Conservation (phyloP, 805 yeast genomes). For the Osmozyma mogii region DNA sequence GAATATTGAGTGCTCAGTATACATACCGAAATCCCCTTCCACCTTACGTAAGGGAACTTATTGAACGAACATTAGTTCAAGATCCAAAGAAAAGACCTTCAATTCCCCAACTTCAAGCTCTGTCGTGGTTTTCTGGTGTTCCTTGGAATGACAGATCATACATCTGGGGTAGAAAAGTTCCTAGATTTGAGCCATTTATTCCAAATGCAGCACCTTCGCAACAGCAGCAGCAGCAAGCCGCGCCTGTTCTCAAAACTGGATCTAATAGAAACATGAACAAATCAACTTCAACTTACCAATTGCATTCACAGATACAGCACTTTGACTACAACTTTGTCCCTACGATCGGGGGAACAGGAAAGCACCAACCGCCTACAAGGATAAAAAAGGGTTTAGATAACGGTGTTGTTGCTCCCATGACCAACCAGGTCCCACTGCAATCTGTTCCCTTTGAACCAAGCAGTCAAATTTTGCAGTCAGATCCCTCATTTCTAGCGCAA, state of each 20-base stretch:
- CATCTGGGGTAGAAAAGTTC: conserved; percentile 28
- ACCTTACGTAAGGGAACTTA: conserved; percentile 18
- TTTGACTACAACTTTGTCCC: conserved; percentile 29
- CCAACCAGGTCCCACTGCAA: no score
- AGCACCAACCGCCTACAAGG: conserved; percentile 28
- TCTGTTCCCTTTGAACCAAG: no score
- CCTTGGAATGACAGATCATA: conserved; percentile 34
- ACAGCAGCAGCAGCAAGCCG: conserved; percentile 1
- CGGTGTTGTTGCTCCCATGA: neutral
- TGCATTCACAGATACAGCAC: conserved; percentile 30
- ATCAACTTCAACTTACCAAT: conserved; percentile 29
- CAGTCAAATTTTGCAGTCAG: no score
- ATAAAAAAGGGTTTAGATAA: no score
- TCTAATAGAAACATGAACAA: conserved; percentile 30
- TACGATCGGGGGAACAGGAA: conserved; percentile 19
- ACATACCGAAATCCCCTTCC: conserved; percentile 34
- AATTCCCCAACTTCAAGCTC: conserved; percentile 24
- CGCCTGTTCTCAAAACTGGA: conserved; percentile 26
- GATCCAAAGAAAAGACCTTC: conserved; percentile 27
- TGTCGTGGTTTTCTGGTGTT: conserved; percentile 30
- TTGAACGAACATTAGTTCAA: conserved; percentile 25
- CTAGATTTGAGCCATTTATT: conserved; percentile 19
- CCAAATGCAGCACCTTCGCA: conserved; percentile 1
- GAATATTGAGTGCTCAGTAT: conserved; percentile 72
- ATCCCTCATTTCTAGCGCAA: conserved; percentile 3